phyloP scores from a whole-genome alignment of 495 filamentous ascomycete species.

The Neurospora sp. region DNA sequence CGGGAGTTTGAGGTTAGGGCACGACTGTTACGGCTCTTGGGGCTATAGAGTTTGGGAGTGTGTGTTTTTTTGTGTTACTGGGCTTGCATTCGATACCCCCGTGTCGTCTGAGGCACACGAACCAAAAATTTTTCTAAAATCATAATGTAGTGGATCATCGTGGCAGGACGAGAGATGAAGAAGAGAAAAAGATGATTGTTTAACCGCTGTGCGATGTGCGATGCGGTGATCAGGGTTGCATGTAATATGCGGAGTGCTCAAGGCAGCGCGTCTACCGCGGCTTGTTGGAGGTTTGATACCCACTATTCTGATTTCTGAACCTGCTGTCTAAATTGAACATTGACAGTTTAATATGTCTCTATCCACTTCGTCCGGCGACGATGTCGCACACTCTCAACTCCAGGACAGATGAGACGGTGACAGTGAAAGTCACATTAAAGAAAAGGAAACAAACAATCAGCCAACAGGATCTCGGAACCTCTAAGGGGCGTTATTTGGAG shows the following conservation, averaged over 20 bases:
- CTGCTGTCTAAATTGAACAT: not conserved
- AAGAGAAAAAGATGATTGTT: not conserved
- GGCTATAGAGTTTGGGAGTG: not conserved
- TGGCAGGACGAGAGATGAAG: not conserved
- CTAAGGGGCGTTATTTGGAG: not conserved
- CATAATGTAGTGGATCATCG: not conserved
- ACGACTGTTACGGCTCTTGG: not conserved
- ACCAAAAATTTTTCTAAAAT: not conserved
- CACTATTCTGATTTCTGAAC: not conserved
- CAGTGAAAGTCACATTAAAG: not conserved
- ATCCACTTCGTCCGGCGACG: not conserved
- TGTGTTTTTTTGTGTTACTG: not conserved
- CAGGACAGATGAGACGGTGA: not conserved
- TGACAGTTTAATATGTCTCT: not conserved
- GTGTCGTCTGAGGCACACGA: not conserved
- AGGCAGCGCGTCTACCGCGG: not conserved
- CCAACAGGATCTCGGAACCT: conserved; percentile 4
- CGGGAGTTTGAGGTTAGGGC: not conserved
- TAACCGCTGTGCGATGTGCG: not conserved
- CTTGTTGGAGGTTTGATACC: not conserved
- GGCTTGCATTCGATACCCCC: not conserved
- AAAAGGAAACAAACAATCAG: conserved; percentile 8
- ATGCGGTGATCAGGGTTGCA: not conserved
- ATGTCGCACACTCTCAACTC: not conserved
- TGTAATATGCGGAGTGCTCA: not conserved